Percentiles rank a stretch among this genome's conserved stretches.
phyloP scores from a whole-genome alignment of 2,329 filamentous ascomycete genomes.

The Pseudogymnoascus sp. region DNA sequence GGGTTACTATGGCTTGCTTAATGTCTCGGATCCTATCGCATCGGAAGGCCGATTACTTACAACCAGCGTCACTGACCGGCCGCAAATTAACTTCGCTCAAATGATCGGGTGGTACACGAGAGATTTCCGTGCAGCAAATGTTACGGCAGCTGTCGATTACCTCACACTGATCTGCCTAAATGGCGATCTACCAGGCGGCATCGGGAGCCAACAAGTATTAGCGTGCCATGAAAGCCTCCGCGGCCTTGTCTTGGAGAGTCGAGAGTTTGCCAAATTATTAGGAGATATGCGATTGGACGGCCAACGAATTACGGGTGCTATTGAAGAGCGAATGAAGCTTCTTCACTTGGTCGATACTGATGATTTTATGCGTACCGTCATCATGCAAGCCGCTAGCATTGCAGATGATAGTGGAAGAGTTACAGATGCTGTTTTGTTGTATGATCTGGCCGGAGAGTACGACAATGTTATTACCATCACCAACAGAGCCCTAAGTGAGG shows the following conservation, averaged over 20 bases:
- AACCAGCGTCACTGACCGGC: slow-evolving; percentile 58
- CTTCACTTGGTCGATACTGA: slow-evolving; percentile 74
- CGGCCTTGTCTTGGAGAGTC: slow-evolving; percentile 91
- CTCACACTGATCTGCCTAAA: slow-evolving; percentile 88
- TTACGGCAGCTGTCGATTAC: slow-evolving; percentile 88
- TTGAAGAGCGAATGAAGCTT: slow-evolving; percentile 75
- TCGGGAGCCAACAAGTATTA: slow-evolving; percentile 67
- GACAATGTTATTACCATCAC: slow-evolving; percentile 88
- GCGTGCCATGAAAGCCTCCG: slow-evolving; percentile 89
- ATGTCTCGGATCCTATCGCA: slow-evolving; percentile 73
- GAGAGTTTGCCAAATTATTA: slow-evolving; percentile 88
- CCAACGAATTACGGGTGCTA: slow-evolving; percentile 73
- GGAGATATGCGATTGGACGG: slow-evolving; percentile 87
- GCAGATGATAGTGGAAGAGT: slow-evolving; percentile 91
- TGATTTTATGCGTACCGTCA: slow-evolving; percentile 87
- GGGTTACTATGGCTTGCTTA: slow-evolving; percentile 80
- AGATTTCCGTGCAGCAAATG: slow-evolving; percentile 87
- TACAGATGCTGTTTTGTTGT: slow-evolving; percentile 88
- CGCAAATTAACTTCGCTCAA: slow-evolving; percentile 89
- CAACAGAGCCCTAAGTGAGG: slow-evolving; percentile 83
- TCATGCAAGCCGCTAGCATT: slow-evolving; percentile 81
- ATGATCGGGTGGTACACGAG: slow-evolving; percentile 93
- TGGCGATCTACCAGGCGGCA: slow-evolving; percentile 66
- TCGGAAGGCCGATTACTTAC: slow-evolving; percentile 64
- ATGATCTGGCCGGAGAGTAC: slow-evolving; percentile 91